Conservation (phyloP, 2,329 filamentous ascomycete species). For the Xylariaceae sp. region DNA sequence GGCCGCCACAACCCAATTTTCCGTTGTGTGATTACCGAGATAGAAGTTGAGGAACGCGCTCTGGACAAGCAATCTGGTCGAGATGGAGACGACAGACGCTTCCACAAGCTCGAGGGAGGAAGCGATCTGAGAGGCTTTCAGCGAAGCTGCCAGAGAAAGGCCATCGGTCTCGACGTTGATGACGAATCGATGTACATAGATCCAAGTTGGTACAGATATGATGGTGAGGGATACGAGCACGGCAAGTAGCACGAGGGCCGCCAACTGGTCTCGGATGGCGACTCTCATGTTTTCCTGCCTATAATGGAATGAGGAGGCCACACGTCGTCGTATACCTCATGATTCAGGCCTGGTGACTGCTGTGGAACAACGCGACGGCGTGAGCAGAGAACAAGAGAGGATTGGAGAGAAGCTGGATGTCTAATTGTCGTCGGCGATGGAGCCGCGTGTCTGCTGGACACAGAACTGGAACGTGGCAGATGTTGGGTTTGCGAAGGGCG, state of each 20-base stretch:
- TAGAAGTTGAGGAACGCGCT: slow-evolving; percentile 51
- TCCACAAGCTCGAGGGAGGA: slow-evolving; percentile 78
- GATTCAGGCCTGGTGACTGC: no score
- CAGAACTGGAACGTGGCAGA: no score
- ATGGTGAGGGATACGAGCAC: slow-evolving; percentile 74
- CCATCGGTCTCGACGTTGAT: slow-evolving; percentile 54
- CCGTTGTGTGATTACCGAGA: slow-evolving; percentile 49
- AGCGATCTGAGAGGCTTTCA: slow-evolving; percentile 80
- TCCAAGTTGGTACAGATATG: slow-evolving; percentile 73
- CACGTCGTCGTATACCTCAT: no score
- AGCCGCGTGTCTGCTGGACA: no score
- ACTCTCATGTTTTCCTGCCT: slow-evolving; percentile 62
- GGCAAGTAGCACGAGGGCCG: slow-evolving; percentile 71
- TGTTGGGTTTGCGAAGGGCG: no score
- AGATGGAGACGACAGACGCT: slow-evolving; percentile 69
- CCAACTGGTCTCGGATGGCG: slow-evolving; percentile 84
- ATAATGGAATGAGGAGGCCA: no score
- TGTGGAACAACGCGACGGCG: no score
- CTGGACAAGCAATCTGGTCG: slow-evolving; percentile 64
- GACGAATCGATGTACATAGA: slow-evolving; percentile 56
- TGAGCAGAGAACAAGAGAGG: no score
- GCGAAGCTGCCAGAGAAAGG: slow-evolving; percentile 74
- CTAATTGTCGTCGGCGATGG: no score
- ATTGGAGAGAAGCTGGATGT: no score
- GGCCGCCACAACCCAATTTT: slow-evolving; percentile 60